These are phyloP conservation scores for Scorias spongiosa DNA, from an alignment of 2,329 filamentous ascomycete genomes.

Conservation along the genomic window DNA sequence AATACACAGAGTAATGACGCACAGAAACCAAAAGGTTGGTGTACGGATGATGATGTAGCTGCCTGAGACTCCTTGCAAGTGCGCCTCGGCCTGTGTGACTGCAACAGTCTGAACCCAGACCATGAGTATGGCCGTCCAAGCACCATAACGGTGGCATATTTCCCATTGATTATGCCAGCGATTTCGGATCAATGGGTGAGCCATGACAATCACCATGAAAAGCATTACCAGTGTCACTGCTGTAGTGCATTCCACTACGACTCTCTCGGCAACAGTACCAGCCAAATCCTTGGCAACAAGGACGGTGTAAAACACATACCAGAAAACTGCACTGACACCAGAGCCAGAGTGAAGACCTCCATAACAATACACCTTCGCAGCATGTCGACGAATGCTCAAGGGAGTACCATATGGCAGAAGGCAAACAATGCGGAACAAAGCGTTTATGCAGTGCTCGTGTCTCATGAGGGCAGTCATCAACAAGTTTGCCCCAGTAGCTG, in stretches of 20 bases:
- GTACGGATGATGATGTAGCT: constrained; percentile 26
- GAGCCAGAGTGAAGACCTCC: constrained; percentile 26
- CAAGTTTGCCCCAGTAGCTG: constrained; percentile 21
- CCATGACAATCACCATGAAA: constrained; percentile 43
- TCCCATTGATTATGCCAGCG: constrained; percentile 56
- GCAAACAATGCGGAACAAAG: constrained; percentile 21
- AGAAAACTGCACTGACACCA: constrained; percentile 23
- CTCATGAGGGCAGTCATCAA: constrained; percentile 21
- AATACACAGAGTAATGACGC: constrained; percentile 48
- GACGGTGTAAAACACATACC: constrained; percentile 28
- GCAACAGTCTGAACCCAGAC: constrained; percentile 52
- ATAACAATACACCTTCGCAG: constrained; percentile 26
- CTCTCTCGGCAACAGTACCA: constrained; percentile 13
- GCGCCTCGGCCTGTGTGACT: constrained; percentile 25
- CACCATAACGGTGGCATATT: constrained; percentile 53
- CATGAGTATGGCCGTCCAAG: constrained; percentile 51
- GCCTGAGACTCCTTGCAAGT: constrained; percentile 8
- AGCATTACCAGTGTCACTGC: constrained; percentile 33
- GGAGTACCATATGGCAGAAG: constrained; percentile 20
- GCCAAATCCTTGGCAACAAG: constrained; percentile 10
- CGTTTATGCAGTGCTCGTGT: constrained; percentile 27
- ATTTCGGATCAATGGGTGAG: constrained; percentile 48
- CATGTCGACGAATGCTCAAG: constrained; percentile 19
- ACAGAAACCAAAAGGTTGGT: constrained; percentile 52
- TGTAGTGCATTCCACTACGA: constrained; percentile 34